Percentiles rank a stretch among this genome's conserved stretches.
These are phyloP conservation scores for Trichophyton schoenleinii DNA, from an alignment of 2,329 filamentous ascomycete species.

Conservation along the genomic window DNA sequence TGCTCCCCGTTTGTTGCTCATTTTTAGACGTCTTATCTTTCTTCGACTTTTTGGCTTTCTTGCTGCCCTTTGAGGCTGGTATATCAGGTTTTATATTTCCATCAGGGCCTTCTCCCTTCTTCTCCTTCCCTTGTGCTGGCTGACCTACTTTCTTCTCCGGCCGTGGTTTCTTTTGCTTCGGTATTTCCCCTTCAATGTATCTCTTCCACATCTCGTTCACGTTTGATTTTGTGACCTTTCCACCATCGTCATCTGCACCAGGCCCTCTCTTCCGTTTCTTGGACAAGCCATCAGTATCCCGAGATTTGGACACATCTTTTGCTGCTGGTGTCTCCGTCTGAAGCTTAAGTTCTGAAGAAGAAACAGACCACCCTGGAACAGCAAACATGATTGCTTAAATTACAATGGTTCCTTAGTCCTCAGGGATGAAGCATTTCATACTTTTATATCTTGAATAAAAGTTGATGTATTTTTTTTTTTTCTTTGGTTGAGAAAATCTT, in stretches of 20 bases:
- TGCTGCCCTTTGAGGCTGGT: constrained; percentile 9
- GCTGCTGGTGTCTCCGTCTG: constrained; percentile 51
- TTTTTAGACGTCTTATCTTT: constrained; percentile 16
- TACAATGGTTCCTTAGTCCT: background rate
- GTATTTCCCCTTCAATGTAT: constrained; percentile 57
- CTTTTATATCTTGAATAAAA: background rate
- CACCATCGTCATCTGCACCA: constrained; percentile 18
- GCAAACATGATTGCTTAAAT: constrained; percentile 53
- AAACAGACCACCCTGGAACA: constrained; percentile 82
- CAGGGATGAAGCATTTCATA: background rate
- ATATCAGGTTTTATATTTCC: constrained; percentile 12
- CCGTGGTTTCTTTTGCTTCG: constrained; percentile 24
- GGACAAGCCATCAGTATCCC: constrained; percentile 18
- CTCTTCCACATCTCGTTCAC: constrained; percentile 66
- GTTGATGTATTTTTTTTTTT: background rate
- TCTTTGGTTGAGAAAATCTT: background rate
- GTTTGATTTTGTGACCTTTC: constrained; percentile 53
- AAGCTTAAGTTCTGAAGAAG: constrained; percentile 56
- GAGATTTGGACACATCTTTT: constrained; percentile 45
- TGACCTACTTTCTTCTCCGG: constrained; percentile 19
- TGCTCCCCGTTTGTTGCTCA: constrained; percentile 2
- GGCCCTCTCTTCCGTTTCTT: constrained; percentile 40
- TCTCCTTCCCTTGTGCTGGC: constrained; percentile 17
- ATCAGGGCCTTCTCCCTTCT: constrained; percentile 15
- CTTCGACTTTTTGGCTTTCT: constrained; percentile 21